phyloP scores from a whole-genome alignment of 176 grass and related monocot genomes.

The Aegilops bicornis region DNA sequence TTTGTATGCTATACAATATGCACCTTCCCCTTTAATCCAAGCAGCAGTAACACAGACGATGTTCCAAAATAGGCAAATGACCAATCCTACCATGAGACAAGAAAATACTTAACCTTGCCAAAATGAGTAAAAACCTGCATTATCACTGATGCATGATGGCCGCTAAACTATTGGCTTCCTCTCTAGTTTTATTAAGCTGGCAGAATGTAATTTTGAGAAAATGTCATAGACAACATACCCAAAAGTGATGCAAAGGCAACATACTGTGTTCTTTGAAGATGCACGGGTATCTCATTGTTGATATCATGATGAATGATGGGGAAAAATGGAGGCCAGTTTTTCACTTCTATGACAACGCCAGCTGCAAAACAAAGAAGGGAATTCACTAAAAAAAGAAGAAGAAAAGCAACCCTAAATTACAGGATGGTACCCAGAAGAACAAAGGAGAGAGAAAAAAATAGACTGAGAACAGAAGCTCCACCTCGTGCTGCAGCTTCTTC shows the following conservation, averaged over 20 bases:
- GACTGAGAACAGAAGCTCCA: constrained; percentile 3
- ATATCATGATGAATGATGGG: constrained; percentile 83
- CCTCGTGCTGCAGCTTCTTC: constrained; percentile 60
- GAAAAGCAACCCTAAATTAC: neutral
- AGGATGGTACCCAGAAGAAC: neutral
- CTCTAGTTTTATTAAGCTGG: neutral
- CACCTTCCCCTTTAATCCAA: constrained; percentile 66
- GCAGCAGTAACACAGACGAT: constrained; percentile 55
- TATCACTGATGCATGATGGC: neutral
- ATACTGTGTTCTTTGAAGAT: constrained; percentile 59
- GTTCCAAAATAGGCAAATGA: constrained; percentile 67
- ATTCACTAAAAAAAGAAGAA: no score
- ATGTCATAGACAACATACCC: constrained; percentile 27
- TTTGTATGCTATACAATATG: neutral
- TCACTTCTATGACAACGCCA: constrained; percentile 58
- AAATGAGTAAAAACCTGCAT: neutral
- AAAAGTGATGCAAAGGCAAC: constrained; percentile 68
- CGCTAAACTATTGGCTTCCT: neutral
- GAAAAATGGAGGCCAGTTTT: constrained; percentile 79
- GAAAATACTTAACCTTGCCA: neutral
- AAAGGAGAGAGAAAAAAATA: neutral
- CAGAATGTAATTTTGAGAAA: neutral
- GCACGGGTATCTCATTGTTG: constrained; percentile 66
- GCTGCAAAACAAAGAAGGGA: constrained; percentile 36
- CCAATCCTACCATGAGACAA: constrained; percentile 39